Percentiles rank a stretch among this genome's conserved stretches.
phyloP scores from a whole-genome alignment of 805 yeast species.

The Sugiyamaella qingdaonensis region DNA sequence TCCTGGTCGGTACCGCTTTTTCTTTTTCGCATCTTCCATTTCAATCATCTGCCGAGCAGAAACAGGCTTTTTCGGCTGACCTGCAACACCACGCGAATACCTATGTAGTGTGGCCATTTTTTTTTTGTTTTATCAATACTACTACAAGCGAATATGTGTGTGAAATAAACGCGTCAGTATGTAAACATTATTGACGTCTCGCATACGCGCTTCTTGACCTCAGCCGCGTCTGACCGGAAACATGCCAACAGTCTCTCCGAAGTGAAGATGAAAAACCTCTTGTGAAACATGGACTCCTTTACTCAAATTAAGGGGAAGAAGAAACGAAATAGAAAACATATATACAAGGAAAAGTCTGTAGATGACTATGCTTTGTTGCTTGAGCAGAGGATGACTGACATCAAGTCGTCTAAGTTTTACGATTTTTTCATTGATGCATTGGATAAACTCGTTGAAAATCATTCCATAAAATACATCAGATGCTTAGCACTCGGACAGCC shows the following conservation, averaged over 20 bases:
- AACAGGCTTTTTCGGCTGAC: not conserved
- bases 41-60: not conserved
- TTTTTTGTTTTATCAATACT: no score
- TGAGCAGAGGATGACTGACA: constrained; percentile 4
- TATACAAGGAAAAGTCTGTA: constrained; percentile 18
- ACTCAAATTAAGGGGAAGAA: constrained; percentile 2
- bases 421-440: constrained; percentile 1
- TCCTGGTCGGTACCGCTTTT: constrained; percentile 83
- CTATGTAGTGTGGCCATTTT: no score
- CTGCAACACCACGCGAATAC: no score
- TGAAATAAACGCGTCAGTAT: no score
- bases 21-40: constrained; percentile 1
- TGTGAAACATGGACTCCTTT: not conserved
- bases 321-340: constrained; percentile 9
- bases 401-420: constrained; percentile 16
- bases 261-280: no score
- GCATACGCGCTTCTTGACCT: no score
- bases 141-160: no score
- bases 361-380: constrained; percentile 17
- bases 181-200: no score
- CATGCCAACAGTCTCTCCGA: no score
- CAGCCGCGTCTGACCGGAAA: no score
- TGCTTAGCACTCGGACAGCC: constrained; percentile 75
- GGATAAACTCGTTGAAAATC: constrained; percentile 5
- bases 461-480: constrained; percentile 36